These are phyloP conservation scores for Aotearoamyces nothofagi DNA, from an alignment of 2,329 filamentous ascomycete genomes.

Conservation along the genomic window DNA sequence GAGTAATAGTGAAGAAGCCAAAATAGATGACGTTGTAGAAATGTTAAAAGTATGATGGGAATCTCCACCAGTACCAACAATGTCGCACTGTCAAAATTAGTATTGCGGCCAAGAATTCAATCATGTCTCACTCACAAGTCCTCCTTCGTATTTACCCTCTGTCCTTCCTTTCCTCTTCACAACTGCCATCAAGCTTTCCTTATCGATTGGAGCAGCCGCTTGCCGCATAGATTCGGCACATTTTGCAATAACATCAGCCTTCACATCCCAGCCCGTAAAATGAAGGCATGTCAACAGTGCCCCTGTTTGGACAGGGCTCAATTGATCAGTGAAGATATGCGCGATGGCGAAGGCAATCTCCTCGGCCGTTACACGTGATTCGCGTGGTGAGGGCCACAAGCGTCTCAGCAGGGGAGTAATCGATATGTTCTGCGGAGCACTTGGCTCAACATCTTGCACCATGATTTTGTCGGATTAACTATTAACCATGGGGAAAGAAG, in stretches of 20 bases:
- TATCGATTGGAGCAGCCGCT: slow-evolving; percentile 60
- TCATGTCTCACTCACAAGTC: slow-evolving; percentile 47
- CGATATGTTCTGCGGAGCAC: slow-evolving; percentile 14
- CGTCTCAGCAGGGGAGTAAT: slow-evolving; percentile 62
- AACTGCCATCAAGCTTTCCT: slow-evolving; percentile 40
- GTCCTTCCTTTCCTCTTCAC: slow-evolving; percentile 43
- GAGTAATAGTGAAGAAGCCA: slow-evolving; percentile 72
- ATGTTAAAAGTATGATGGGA: slow-evolving; percentile 94
- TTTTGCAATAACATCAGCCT: slow-evolving; percentile 72
- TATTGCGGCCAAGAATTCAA: slow-evolving; percentile 4
- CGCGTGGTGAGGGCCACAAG: slow-evolving; percentile 42
- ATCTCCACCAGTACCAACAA: slow-evolving; percentile 94
- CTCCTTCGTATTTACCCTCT: slow-evolving; percentile 66
- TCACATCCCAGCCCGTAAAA: slow-evolving; percentile 74
- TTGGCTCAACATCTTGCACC: slow-evolving; percentile 9
- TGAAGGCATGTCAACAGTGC: slow-evolving; percentile 82
- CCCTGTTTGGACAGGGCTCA: slow-evolving; percentile 79
- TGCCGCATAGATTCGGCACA: slow-evolving; percentile 74
- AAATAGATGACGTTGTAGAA: slow-evolving; percentile 86
- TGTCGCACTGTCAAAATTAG: slow-evolving; percentile 48
- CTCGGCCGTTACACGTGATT: slow-evolving; percentile 44
- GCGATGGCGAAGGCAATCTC: slow-evolving; percentile 87
- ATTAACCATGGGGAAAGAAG: no score
- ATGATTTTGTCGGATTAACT: slow-evolving; percentile 5
- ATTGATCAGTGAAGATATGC: slow-evolving; percentile 77